Conservation (phyloP, 805 yeast species). For the Starmerella potacharoeniae region DNA sequence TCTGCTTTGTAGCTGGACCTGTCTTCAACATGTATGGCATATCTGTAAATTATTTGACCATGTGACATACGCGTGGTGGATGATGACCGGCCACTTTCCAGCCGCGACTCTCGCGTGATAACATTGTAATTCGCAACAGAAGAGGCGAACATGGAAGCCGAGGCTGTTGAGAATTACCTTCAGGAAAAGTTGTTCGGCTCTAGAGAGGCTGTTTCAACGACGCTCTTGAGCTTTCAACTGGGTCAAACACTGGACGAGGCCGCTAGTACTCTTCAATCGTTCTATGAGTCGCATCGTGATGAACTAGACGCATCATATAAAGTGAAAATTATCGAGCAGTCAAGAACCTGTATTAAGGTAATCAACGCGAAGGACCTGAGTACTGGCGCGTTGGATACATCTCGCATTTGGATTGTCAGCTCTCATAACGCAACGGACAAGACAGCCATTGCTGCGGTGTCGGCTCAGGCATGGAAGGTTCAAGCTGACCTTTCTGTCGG, state of each 20-base stretch:
- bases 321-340: background rate
- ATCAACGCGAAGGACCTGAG: background rate
- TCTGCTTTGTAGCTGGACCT: no score
- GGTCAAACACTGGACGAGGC: conserved; percentile 2
- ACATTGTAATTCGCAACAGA: no score
- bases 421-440: conserved; percentile 10
- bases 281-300: conserved; percentile 1
- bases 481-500: background rate
- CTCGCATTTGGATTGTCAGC: conserved; percentile 9
- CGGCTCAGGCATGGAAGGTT: background rate
- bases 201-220: conserved; percentile 7
- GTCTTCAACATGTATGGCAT: no score
- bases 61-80: no score
- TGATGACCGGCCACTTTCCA: no score
- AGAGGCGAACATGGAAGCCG: background rate
- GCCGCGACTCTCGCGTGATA: no score
- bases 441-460: conserved; percentile 2
- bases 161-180: conserved; percentile 1
- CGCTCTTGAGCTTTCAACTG: conserved; percentile 7
- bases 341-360: background rate
- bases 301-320: conserved; percentile 10
- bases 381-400: background rate
- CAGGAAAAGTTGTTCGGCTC: conserved; percentile 11
- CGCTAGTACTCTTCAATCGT: background rate
- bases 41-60: no score